Conservation (phyloP, 2,329 filamentous ascomycete species). For the Cladosporium sp. region DNA sequence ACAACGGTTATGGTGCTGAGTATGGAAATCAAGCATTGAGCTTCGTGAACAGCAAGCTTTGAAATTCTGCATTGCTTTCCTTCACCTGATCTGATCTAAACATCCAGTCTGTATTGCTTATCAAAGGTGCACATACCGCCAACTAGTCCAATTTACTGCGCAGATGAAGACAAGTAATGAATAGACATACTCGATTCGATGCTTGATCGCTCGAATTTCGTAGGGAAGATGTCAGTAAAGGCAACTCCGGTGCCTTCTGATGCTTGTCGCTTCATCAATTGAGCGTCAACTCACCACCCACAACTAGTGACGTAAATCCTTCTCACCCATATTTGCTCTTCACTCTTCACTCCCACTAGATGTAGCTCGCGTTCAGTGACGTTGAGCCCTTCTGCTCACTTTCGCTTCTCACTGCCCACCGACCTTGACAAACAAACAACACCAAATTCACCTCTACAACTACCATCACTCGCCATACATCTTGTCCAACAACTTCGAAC, state of each 20-base stretch:
- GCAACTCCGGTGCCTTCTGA: background rate
- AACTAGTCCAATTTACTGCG: too few species aligned
- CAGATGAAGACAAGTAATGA: background rate
- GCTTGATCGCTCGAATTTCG: background rate
- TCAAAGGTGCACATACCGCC: background rate
- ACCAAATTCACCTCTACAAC: background rate
- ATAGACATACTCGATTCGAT: background rate
- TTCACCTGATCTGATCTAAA: background rate
- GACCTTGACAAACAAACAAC: background rate
- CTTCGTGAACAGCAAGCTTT: conserved; percentile 58
- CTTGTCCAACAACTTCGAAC: background rate
- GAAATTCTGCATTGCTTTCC: conserved; percentile 28
- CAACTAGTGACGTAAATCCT: too few species aligned
- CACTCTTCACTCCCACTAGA: too few species aligned
- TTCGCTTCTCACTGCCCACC: background rate
- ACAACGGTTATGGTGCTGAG: conserved; percentile 61
- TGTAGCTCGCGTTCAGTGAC: too few species aligned
- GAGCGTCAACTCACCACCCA: background rate
- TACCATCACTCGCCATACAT: background rate
- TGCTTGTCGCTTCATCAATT: background rate
- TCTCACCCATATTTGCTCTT: too few species aligned
- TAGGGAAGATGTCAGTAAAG: background rate
- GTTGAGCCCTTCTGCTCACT: background rate
- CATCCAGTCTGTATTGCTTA: background rate
- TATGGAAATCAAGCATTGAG: conserved; percentile 59